Evolutionary conservation across 331 rosid species (phyloP), one percentile per base, ranked within the genome.

Genomic region (Rosa hybrid): DNA sequence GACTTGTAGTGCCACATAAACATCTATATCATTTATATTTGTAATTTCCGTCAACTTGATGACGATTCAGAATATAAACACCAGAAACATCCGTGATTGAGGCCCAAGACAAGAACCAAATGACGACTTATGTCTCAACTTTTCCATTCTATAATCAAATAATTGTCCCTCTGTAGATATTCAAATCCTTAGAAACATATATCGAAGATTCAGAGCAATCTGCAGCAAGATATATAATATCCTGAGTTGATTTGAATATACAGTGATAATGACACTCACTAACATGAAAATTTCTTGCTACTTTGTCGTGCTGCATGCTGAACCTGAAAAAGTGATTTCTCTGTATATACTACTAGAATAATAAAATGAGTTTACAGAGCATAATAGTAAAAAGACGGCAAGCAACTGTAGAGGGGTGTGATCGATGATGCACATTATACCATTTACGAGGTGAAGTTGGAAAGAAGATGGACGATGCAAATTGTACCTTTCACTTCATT

Each of bases 211-310:
- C 50, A 48, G 16, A 30, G 68, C 20, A 18, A 18, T 65, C 73
- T n/a, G 16, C n/a, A 12, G 39, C 63, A 48, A 67, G 25, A 67
- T 67, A 17, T 41, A 38, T 67, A 38, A 67, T 14, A 67, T 4
- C 49, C 2, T 2, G 23, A 39, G 49, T 18, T 34, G 48, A 10
- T 79, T 81, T 85, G 51, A 83, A 84, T 85, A 83, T 82, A 75
- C 73, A 49, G 67, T 48, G 94, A 88, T 51, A 79, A 84, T 84
- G 92, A 91, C 94, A 84, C 94, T 91, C 97, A 87, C 92, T 84
- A 85, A 81, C 89, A 85, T 82, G 83, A 75, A 81, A 79, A 86
- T 79, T 83, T 86, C 70, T 38, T 59, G 71, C 54, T 65, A 39
- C 27, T 68, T 39, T 38, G 72, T 67, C 72, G 49, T 65, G 71